Evolutionary conservation across 2,329 filamentous ascomycete genomes (phyloP).

Genomic region (Fusarium citri): DNA sequence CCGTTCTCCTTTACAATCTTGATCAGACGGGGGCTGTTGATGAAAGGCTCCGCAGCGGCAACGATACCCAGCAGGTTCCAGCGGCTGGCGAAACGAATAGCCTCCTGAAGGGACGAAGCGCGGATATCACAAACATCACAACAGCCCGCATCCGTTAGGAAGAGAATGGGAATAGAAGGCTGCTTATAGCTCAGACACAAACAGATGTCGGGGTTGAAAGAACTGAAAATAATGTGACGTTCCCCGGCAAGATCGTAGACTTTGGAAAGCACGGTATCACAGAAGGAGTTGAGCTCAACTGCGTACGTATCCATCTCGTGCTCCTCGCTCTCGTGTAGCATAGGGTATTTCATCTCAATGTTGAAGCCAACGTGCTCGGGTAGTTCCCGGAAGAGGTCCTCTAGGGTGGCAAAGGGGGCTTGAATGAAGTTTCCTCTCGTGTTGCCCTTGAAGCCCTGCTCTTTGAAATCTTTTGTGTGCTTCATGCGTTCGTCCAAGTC

Average conservation of each 20-base stretch:
- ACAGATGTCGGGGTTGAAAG: slow-evolving; percentile 97
- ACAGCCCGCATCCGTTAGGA: slow-evolving; percentile 91
- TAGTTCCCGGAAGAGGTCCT: slow-evolving; percentile 89
- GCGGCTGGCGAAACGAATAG: slow-evolving; percentile 90
- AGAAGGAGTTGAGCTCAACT: slow-evolving; percentile 95
- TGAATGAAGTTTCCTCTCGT: slow-evolving; percentile 95
- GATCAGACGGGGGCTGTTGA: slow-evolving; percentile 88
- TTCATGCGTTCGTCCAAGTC: slow-evolving; percentile 87
- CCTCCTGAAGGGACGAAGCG: slow-evolving; percentile 92
- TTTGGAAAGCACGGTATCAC: slow-evolving; percentile 89
- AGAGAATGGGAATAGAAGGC: slow-evolving; percentile 93
- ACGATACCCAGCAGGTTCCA: slow-evolving; percentile 97
- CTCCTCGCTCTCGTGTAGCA: slow-evolving; percentile 94
- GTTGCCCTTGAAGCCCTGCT: slow-evolving; percentile 95
- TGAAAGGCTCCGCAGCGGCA: slow-evolving; percentile 85
- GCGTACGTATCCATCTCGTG: slow-evolving; percentile 97
- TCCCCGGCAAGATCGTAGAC: slow-evolving; percentile 87
- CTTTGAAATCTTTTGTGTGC: slow-evolving; percentile 94
- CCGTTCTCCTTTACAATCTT: slow-evolving; percentile 94
- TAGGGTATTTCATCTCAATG: slow-evolving; percentile 99
- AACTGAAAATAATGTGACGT: slow-evolving; percentile 96
- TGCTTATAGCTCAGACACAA: slow-evolving; percentile 96
- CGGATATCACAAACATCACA: slow-evolving; percentile 86
- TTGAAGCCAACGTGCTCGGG: slow-evolving; percentile 92
- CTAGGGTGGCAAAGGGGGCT: slow-evolving; percentile 92